These are phyloP conservation scores for Nowakowskiella sp. DNA, from an alignment of 192 early-diverging fungal genomes.

Conservation along the genomic window DNA sequence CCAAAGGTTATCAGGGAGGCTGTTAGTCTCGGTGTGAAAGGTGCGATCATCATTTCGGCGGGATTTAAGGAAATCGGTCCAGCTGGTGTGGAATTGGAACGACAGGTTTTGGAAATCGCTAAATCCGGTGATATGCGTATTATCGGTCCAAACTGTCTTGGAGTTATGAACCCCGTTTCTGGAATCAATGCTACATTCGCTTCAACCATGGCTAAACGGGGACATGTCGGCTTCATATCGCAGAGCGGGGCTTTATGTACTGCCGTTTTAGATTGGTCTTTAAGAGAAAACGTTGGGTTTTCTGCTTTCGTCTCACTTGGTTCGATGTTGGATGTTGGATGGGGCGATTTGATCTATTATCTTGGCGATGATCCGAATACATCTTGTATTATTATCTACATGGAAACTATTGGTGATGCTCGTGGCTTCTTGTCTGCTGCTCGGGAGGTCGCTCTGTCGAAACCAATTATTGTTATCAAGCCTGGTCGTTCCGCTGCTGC, in stretches of 20 bases:
- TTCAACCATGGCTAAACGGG: neutral
- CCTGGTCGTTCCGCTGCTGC: neutral
- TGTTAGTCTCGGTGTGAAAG: neutral
- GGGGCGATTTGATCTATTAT: neutral
- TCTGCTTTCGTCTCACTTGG: neutral
- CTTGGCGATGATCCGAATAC: neutral
- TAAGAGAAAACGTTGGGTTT: neutral
- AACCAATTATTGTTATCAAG: slow-evolving; percentile 1
- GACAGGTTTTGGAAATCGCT: neutral
- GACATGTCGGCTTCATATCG: neutral
- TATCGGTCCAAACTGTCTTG: neutral
- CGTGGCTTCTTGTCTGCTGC: neutral
- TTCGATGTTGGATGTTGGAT: neutral
- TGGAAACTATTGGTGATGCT: neutral
- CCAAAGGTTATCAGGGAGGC: neutral
- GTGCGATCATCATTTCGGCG: neutral
- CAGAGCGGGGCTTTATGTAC: neutral
- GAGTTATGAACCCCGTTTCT: neutral
- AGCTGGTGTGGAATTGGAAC: neutral
- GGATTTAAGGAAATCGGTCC: neutral
- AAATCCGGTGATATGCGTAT: neutral
- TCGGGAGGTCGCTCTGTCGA: neutral
- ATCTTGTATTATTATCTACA: neutral
- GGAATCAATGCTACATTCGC: neutral
- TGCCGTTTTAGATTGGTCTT: neutral